Evolutionary conservation across 495 filamentous ascomycete genomes (phyloP).

Genomic region (Barbatosphaeria neglecta): DNA sequence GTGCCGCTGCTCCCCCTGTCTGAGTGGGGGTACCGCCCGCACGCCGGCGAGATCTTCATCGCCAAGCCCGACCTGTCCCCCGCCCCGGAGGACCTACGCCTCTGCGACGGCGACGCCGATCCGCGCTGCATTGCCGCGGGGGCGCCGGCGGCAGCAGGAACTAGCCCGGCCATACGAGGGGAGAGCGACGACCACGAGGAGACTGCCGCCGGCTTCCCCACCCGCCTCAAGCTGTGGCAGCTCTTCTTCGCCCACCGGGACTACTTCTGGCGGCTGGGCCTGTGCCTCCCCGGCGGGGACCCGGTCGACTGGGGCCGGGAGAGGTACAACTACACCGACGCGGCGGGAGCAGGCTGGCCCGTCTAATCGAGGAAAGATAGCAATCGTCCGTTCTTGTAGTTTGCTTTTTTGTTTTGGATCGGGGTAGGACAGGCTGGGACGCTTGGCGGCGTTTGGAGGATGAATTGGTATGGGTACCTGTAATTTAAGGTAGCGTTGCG

Average conservation of each 20-base stretch:
- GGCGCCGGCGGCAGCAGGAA: too few relatives aligned
- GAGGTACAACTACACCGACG: slow-evolving; percentile 17
- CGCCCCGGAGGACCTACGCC: slow-evolving; percentile 48
- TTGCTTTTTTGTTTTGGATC: too few relatives aligned
- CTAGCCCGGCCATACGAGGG: slow-evolving; percentile 16
- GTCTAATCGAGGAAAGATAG: neutral
- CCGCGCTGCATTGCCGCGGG: slow-evolving; percentile 53
- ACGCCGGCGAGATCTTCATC: slow-evolving; percentile 83
- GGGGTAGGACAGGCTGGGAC: too few relatives aligned
- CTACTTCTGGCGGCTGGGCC: slow-evolving; percentile 87
- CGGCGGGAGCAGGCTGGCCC: too few relatives aligned
- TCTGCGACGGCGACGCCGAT: slow-evolving; percentile 65
- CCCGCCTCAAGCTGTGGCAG: slow-evolving; percentile 68
- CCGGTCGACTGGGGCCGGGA: slow-evolving; percentile 52
- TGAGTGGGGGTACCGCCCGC: slow-evolving; percentile 79
- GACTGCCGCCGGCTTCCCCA: slow-evolving; percentile 33
- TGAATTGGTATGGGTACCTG: too few relatives aligned
- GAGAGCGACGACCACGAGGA: slow-evolving; percentile 11
- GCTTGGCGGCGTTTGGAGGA: too few relatives aligned
- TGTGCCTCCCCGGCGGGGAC: slow-evolving; percentile 82
- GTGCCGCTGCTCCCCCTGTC: slow-evolving; percentile 75
- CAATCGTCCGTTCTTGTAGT: neutral
- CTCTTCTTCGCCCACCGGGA: slow-evolving; percentile 91
- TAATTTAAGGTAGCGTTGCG: too few relatives aligned
- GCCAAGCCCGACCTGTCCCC: slow-evolving; percentile 57